A percentile compares a stretch with the other conserved stretches of the same genome.
Conservation (phyloP, 148 eudicot genomes). For the Chenopodium album region DNA sequence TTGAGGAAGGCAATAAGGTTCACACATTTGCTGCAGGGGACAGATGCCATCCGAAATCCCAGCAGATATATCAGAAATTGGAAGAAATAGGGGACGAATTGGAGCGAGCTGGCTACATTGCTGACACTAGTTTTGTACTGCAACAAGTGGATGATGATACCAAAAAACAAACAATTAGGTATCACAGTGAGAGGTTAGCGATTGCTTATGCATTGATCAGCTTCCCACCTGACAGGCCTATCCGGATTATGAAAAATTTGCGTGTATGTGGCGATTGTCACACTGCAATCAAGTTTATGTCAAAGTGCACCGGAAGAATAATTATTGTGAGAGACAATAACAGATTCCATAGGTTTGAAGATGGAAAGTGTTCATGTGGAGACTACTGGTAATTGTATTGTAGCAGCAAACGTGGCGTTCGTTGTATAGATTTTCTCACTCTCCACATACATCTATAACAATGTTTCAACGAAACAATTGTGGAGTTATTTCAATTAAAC, state of each 20-base stretch:
- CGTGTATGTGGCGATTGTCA: slow-evolving; percentile 95
- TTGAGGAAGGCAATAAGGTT: slow-evolving; percentile 71
- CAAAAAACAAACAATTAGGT: slow-evolving; percentile 56
- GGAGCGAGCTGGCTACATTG: slow-evolving; percentile 74
- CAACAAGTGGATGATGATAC: slow-evolving; percentile 62
- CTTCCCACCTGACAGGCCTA: slow-evolving; percentile 60
- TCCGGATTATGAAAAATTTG: slow-evolving; percentile 87
- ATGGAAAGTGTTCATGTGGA: slow-evolving; percentile 79
- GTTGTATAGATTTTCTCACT: not conserved
- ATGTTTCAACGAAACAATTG: not conserved
- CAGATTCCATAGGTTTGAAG: slow-evolving; percentile 72
- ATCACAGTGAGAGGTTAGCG: slow-evolving; percentile 86
- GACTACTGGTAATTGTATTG: slow-evolving; percentile 68
- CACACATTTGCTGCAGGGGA: slow-evolving; percentile 81
- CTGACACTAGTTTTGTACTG: slow-evolving; percentile 71
- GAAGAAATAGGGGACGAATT: slow-evolving; percentile 70
- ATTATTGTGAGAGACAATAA: slow-evolving; percentile 82
- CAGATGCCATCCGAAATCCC: slow-evolving; percentile 41
- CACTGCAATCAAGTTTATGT: slow-evolving; percentile 78
- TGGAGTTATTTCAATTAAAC: not conserved
- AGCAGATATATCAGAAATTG: slow-evolving; percentile 59
- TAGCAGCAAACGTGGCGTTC: not conserved
- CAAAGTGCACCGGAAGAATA: slow-evolving; percentile 62
- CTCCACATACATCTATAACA: not conserved
- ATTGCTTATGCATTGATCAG: slow-evolving; percentile 77